Evolutionary conservation across 495 filamentous ascomycete species (phyloP), one percentile per base, ranked within the genome.

Genomic region (Daldinia loculata): DNA sequence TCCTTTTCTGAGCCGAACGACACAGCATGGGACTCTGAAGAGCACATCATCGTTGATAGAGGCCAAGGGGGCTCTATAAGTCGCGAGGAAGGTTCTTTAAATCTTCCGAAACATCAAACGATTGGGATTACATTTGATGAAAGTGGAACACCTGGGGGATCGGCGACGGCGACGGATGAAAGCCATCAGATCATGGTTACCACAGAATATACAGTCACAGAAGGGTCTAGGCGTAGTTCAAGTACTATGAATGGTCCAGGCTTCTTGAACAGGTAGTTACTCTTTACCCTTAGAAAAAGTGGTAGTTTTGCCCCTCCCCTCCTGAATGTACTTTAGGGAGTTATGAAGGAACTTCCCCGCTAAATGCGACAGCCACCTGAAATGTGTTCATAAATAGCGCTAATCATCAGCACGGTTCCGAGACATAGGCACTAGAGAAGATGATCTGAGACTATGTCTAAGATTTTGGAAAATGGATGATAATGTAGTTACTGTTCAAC

Each of bases 1-100:
- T 72, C 84, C 0, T 71, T 84, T 2, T 80, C 80, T 0, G 58
- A 82, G 2, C 80, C 81, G 0, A 81, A 62, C 2, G 78, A 83
- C 41, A 81, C 77, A 15, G 34, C 78, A 14, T 81, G 76, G 58
- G 78, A 74, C 1, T 80, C 78, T 15, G 79, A 84, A 41, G 82
- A 85, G 39, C 75, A 81, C 27, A 82, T 82, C 57, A 76, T 84
- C 6, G 15, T 6, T 0, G 56, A 65, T 11, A 29, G 41, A 7
- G 58, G 22, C 0, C 41, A 52, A 0, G 38, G 22, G 6, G 1
- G 8, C 14, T 6, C 17, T 3, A 55, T 52, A 9, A 32, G 11
- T 22, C 17, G n/a, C 3, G 62, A 70, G 4, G 66, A 63, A 11
- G 3, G 30, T 4, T 56, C 61, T 8, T 6, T 67, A n/a, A 56